Evolutionary conservation across 345 rosid genomes (phyloP), one percentile per base, ranked within the genome.

Genomic region (Pistacia atlantica): DNA sequence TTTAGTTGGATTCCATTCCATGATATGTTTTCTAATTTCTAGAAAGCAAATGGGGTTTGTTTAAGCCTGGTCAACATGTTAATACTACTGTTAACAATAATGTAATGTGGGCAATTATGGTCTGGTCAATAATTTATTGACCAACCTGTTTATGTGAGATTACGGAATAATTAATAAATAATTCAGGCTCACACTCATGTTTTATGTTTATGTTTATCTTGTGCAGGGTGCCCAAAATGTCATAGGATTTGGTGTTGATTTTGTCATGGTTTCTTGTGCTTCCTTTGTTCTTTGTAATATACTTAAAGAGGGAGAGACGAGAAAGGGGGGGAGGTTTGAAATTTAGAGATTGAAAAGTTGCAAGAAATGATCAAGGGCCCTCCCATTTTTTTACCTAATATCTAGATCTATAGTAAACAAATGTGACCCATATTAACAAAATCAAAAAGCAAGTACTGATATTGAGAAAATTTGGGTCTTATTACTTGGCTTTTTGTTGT

Each of bases 351-450:
- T 16, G 25, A 13, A 33, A 56, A 35, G 61, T 81, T 25, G 54
- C 46, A 25, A 57, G 56, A 59, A 59, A 25, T 59, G 56, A 59
- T 72, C 14, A 22, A 58, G 17, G 8, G 66, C 46, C 67, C 48
- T 12, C 60, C 7, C 5, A 11, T 61, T 73, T 61, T 73, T 60
- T 73, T 3, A 60, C 56, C 35, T 3, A 42, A 51, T 52, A 25
- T 69, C 58, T 18, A 46, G 22, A 72, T 72, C 67, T 28, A 4
- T 2, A 56, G 73, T 49, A 38, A 51, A 42, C 71, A 73, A 65
- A 56, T 1, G 70, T 81, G 83, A 75, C 82, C 83, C 83, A 77
- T 81, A 31, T 56, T 49, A 25, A 63, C 14, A 38, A 51, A 9
- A 64, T 18, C 51, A 58, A 79, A 81, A 73, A 73, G 48, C 56